Evolutionary conservation across 2,329 filamentous ascomycete genomes (phyloP).

Genomic region (Diplodia intermedia): DNA sequence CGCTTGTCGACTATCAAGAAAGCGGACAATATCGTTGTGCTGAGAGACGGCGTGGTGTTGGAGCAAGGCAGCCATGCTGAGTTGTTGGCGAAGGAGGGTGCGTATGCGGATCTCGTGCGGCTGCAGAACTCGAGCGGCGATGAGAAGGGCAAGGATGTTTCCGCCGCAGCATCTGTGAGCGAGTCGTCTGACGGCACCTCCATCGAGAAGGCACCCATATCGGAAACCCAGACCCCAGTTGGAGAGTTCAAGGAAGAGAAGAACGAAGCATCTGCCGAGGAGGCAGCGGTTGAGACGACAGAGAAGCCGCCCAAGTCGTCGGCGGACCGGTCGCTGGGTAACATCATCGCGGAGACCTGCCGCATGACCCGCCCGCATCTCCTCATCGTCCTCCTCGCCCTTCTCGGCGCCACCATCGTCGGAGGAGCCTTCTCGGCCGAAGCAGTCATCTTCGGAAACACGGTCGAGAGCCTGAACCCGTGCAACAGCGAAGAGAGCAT

Average conservation of each 20-base stretch:
- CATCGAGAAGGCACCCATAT: conserved; percentile 35
- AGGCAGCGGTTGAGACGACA: not conserved
- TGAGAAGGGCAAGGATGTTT: not conserved
- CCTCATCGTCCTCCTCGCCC: conserved; percentile 55
- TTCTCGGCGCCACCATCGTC: conserved; percentile 61
- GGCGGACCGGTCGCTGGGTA: conserved; percentile 36
- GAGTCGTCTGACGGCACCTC: conserved; percentile 33
- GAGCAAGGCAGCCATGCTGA: conserved; percentile 48
- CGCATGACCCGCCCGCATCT: conserved; percentile 50
- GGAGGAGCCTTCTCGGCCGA: conserved; percentile 65
- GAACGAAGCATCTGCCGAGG: not conserved
- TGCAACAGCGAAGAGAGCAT: conserved; percentile 60
- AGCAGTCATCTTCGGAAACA: conserved; percentile 67
- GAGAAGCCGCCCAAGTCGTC: not conserved
- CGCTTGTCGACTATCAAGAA: conserved; percentile 47
- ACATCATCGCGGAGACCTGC: not conserved
- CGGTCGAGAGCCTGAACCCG: conserved; percentile 63
- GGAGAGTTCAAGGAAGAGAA: conserved; percentile 37
- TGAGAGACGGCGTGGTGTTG: conserved; percentile 47
- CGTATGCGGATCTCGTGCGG: conserved; percentile 58
- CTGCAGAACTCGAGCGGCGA: conserved; percentile 49
- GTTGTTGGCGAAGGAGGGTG: conserved; percentile 46
- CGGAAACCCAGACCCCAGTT: conserved; percentile 34
- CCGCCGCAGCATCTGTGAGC: conserved; percentile 26
- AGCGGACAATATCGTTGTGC: conserved; percentile 49